Base-by-base conservation (phyloP, 768 basidiomycete species). In the Auricularia sp. region DNA sequence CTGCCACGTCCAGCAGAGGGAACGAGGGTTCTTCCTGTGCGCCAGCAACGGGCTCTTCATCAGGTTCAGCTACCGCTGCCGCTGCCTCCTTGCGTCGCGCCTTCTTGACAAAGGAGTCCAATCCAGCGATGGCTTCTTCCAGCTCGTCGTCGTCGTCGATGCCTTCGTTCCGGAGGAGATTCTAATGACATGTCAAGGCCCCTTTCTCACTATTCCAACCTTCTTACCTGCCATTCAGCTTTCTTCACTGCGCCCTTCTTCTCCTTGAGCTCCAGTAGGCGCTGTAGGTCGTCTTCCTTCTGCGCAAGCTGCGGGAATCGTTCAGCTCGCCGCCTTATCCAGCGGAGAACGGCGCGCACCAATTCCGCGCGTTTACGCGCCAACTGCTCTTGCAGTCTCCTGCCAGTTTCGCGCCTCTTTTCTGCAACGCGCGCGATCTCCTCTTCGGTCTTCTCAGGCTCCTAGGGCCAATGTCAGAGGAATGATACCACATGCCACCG, bases 381-480 rank as follows among this genome's bases (percentile, higher is more conserved):
- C 34, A 94, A 92, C 69, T 95, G 83, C 74, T 98, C 95, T 75
- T 97, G 95, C 62, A 99, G 73, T 71, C 92, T 87, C 64, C 84
- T 82, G 0, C 93, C 94, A 70, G 94, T 90, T 74, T 98, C 95
- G 71, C 83, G 86, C 64, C 89, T 77, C 73, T 85, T 88, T 74
- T 98, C 94, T 1, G 88, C 79, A 44, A 87, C 82, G 42, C 85
- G 81, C 3, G 85, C 83, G 0, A 97, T 74, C 71, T 98, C 94
- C 70, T 98, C 96, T 68, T 95, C 92, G 0, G 91, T 89, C 76
- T 95, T 97, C 73, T 94, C 92, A 47, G 92, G 88, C 1, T 81
- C 74, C 62, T 76, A 29, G 29, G 29, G 29, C 29, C 29, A 29
- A 29, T 29, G 1, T 29, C 29, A 29, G 29, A 29, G 29, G 29